Conservation (phyloP, 2,329 filamentous ascomycete genomes). For the Ophiostoma triangulosporum region DNA sequence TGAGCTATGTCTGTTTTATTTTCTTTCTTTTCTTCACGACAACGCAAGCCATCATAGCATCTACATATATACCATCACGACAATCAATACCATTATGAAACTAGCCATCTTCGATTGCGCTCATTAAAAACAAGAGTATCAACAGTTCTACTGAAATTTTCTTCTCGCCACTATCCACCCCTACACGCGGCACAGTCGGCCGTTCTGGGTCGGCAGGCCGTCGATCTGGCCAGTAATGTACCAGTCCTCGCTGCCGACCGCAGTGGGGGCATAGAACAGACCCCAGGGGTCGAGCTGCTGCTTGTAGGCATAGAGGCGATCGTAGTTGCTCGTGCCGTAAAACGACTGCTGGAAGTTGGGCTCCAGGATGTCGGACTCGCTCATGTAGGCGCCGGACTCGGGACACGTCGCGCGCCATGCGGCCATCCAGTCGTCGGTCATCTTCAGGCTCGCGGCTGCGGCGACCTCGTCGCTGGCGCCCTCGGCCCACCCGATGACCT, state of each 20-base stretch:
- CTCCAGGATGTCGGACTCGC: slow-evolving; percentile 25
- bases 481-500: slow-evolving; percentile 16
- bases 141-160: too few species aligned
- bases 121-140: too few species aligned
- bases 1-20: not conserved
- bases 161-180: too few species aligned
- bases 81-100: not conserved
- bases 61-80: not conserved
- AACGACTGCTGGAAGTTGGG: slow-evolving; percentile 23
- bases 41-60: not conserved
- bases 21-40: not conserved
- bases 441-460: slow-evolving; percentile 14
- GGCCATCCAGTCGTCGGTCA: slow-evolving; percentile 22
- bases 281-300: slow-evolving; percentile 21
- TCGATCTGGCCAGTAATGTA: slow-evolving; percentile 14
- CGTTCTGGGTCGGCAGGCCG: slow-evolving; percentile 14
- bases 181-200: slow-evolving; percentile 11
- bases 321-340: slow-evolving; percentile 22
- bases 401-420: slow-evolving; percentile 18
- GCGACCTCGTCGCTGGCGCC: slow-evolving; percentile 10
- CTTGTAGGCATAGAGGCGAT: slow-evolving; percentile 20
- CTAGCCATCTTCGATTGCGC: too few species aligned
- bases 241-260: slow-evolving; percentile 17
- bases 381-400: slow-evolving; percentile 25
- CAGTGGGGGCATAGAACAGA: slow-evolving; percentile 18